Base-by-base conservation (phyloP, 1,284 basidiomycete species). In the Lentinula novae-zelandiae region DNA sequence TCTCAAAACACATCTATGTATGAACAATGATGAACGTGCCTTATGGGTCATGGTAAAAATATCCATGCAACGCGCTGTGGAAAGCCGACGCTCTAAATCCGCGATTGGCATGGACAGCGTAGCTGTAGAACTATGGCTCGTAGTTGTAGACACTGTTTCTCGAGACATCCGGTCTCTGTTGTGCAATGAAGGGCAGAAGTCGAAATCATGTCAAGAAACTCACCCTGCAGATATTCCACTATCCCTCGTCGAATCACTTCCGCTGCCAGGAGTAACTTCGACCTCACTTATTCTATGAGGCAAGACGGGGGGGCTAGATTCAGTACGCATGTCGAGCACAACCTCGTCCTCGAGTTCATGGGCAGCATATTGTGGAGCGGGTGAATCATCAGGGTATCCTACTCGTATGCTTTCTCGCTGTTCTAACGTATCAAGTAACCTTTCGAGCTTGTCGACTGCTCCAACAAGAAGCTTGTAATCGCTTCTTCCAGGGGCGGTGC, bases 41-140 rank as follows among this genome's bases (percentile, higher is more conserved):
- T 96, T 96, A 3, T 92, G 90, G 67, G 86, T 84, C 95, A 99
- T 96, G 1, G 93, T 93, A 72, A 99, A 99, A 52, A 99, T 89
- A 73, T 99, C 96, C 38, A 98, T 76, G 4, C 93, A 93, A 34
- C 84, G 80, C 51, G 90, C 84, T 0, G 93, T 89, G 58, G 89
- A 84, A 49, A 99, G 81, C 34, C 92, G 82, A 38, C 82, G 78
- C 72, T 99, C 96, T 22, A 99, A 82, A 67, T 95, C 90, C 22
- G 82, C 73, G 40, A 93, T 75, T 3, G 90, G 81, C 70, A 84
- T 82, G 5, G 78, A 74, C 64, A 83, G 71, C 0, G 80, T 79
- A 27, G 78, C 72, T 12, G 77, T 78, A 10, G 86, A 84, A 15
- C 72, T 75, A 39, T 78, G 76, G 61, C 81, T 82, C 38, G 80